phyloP scores from a whole-genome alignment of 805 yeast species.

The Spathaspora sp. region DNA sequence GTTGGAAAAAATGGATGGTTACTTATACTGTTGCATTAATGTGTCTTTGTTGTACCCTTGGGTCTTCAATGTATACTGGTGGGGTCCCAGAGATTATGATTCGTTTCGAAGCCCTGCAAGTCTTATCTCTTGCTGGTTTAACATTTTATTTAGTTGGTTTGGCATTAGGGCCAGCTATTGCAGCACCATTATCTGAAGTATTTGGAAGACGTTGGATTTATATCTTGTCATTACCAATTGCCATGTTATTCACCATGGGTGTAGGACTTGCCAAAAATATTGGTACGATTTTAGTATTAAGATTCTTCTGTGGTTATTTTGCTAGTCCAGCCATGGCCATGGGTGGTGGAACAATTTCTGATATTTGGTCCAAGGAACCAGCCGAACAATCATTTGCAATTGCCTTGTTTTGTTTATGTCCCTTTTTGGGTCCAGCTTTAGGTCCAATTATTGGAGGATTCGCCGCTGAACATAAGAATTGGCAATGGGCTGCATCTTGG shows the following conservation, averaged over 20 bases:
- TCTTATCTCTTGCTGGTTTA: conserved; percentile 62
- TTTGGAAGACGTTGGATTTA: conserved; percentile 67
- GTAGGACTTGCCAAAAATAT: conserved; percentile 64
- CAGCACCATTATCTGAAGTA: conserved; percentile 70
- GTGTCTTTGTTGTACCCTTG: conserved; percentile 70
- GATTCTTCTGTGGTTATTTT: conserved; percentile 72
- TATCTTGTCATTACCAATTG: conserved; percentile 54
- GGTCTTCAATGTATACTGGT: conserved; percentile 68
- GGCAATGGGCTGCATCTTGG: conserved; percentile 65
- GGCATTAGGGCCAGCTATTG: conserved; percentile 65
- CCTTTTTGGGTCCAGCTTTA: conserved; percentile 75
- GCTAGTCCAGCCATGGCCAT: conserved; percentile 83
- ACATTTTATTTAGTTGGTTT: conserved; percentile 70
- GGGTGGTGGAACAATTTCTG: conserved; percentile 81
- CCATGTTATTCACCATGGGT: conserved; percentile 73
- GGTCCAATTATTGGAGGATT: conserved; percentile 77
- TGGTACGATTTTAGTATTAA: conserved; percentile 56
- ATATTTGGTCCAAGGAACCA: conserved; percentile 57
- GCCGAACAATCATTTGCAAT: conserved; percentile 68
- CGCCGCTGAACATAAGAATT: conserved; percentile 59
- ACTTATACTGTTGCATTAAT: conserved; percentile 63
- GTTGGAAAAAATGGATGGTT: conserved; percentile 57
- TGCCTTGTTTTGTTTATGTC: conserved; percentile 74
- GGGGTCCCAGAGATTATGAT: conserved; percentile 54
- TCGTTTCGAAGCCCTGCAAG: conserved; percentile 52